phyloP scores from a whole-genome alignment of 768 basidiomycete genomes.

The Podaxis pistillaris region DNA sequence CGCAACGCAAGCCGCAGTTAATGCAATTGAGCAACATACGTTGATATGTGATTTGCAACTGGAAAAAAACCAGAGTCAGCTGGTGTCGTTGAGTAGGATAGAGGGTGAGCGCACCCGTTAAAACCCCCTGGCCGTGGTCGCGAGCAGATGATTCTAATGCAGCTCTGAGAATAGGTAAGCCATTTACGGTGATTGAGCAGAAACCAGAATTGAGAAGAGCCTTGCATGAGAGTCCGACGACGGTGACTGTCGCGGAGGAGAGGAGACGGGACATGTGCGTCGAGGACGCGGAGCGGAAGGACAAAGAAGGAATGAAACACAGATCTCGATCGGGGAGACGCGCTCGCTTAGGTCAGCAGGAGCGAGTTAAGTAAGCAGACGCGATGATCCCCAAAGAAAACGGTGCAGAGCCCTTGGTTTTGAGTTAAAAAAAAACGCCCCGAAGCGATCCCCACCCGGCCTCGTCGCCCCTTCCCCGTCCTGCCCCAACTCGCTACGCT shows the following conservation, averaged over 20 bases:
- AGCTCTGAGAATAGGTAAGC: conserved; percentile 60
- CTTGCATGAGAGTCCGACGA: conserved; percentile 78
- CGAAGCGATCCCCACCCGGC: conserved; percentile 13
- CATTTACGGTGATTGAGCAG: conserved; percentile 67
- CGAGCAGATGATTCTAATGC: conserved; percentile 54
- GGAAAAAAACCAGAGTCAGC: conserved; percentile 11
- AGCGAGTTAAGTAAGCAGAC: background rate
- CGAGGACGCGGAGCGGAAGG: conserved; percentile 13
- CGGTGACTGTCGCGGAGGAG: conserved; percentile 59
- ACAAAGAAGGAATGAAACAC: conserved; percentile 10
- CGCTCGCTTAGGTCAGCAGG: conserved; percentile 15
- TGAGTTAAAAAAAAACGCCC: background rate
- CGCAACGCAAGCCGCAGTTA: background rate
- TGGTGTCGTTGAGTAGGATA: conserved; percentile 11
- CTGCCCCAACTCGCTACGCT: conserved; percentile 14
- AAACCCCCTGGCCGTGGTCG: conserved; percentile 54
- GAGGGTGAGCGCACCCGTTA: conserved; percentile 56
- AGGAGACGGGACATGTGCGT: conserved; percentile 38
- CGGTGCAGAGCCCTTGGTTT: conserved; percentile 5
- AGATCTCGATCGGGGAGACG: conserved; percentile 8
- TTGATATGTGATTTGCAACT: conserved; percentile 96
- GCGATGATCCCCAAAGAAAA: conserved; percentile 18
- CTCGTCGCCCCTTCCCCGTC: conserved; percentile 15
- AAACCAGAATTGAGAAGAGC: conserved; percentile 68
- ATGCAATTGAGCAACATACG: conserved; percentile 44